Conservation (phyloP, 192 early-diverging fungal genomes). For the Linnemannia elongata region DNA sequence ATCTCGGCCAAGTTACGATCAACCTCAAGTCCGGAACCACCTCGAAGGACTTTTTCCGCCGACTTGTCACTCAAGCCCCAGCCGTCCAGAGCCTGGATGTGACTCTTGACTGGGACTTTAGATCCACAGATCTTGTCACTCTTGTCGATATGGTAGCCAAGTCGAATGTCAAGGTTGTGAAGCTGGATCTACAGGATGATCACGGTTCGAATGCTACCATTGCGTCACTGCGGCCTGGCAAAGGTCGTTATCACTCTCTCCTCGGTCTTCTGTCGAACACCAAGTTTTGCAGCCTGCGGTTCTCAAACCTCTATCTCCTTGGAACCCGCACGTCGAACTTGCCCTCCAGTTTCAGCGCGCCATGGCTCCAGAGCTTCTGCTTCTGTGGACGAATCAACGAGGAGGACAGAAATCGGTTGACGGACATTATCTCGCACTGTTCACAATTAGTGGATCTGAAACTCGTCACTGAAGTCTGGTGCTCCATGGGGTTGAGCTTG, state of each 20-base stretch:
- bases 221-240: constrained; percentile 1
- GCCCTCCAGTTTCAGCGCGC: background rate
- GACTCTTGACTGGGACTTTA: background rate
- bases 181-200: background rate
- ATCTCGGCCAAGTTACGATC: constrained; percentile 10
- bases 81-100: constrained; percentile 11
- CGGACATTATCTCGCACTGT: too few relatives aligned
- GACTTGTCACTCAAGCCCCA: background rate
- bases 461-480: too few relatives aligned
- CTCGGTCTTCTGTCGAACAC: background rate
- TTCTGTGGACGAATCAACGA: too few relatives aligned
- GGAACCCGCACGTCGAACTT: background rate
- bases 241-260: constrained; percentile 6
- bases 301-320: background rate
- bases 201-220: background rate
- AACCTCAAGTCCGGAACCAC: background rate
- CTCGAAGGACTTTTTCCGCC: constrained; percentile 12
- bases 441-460: too few relatives aligned
- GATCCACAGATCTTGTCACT: background rate
- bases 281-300: background rate
- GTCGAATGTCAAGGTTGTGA: constrained; percentile 8
- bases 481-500: too few relatives aligned
- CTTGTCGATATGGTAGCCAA: background rate
- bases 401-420: too few relatives aligned
- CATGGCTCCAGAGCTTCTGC: too few relatives aligned